phyloP scores from a whole-genome alignment of 768 basidiomycete species.

The Lactarius pseudohatsudake region DNA sequence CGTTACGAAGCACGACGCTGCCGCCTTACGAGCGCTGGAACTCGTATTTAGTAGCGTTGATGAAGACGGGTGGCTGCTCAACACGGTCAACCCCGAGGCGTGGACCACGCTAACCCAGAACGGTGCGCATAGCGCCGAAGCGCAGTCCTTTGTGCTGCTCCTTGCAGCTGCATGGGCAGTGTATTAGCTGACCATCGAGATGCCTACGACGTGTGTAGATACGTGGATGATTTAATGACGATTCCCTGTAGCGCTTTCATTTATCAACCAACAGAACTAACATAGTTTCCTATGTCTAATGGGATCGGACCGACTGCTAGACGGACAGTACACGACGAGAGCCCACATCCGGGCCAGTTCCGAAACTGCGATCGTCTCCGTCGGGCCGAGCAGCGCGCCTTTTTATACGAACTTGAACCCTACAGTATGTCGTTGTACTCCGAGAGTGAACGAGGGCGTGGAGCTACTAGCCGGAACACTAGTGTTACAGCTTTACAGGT shows the following conservation, averaged over 20 bases:
- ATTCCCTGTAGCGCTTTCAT: not conserved
- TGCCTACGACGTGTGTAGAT: not conserved
- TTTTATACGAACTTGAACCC: too few relatives aligned
- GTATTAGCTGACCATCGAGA: not conserved
- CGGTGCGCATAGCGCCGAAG: slow-evolving; percentile 26
- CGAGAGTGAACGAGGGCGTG: too few relatives aligned
- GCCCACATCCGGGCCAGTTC: not conserved
- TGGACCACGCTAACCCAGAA: slow-evolving; percentile 4
- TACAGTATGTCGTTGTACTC: too few relatives aligned
- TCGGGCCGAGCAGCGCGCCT: too few relatives aligned
- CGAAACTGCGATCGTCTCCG: not conserved
- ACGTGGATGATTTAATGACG: not conserved
- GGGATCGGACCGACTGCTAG: not conserved
- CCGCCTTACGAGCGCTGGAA: slow-evolving; percentile 43
- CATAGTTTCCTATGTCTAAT: not conserved
- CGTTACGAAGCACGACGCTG: slow-evolving; percentile 38
- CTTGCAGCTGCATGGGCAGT: slow-evolving; percentile 28
- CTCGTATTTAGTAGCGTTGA: slow-evolving; percentile 43
- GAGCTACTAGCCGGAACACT: too few relatives aligned
- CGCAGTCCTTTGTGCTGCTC: slow-evolving; percentile 30
- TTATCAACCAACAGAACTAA: not conserved
- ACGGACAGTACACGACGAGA: not conserved
- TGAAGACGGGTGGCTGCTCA: slow-evolving; percentile 31
- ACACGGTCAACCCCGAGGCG: slow-evolving; percentile 22
- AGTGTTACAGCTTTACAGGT: too few relatives aligned